Evolutionary conservation across 208 protist species (phyloP), one percentile per base, ranked within the genome.

Genomic region (Crithidia expoeki): DNA sequence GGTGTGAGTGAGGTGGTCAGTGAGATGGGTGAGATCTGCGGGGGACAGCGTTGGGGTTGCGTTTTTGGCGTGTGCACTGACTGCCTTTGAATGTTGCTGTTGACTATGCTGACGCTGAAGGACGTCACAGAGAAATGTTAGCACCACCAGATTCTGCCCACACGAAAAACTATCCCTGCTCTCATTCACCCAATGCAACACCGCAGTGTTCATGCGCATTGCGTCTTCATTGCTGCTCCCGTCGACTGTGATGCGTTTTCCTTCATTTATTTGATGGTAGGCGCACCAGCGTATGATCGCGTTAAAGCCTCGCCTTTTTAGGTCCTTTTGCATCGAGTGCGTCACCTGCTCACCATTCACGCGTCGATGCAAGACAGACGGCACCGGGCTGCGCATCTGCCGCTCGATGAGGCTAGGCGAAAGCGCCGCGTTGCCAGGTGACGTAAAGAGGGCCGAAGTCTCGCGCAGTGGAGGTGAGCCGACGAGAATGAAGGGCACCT

Each of bases 51-150:
- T n/a, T n/a, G n/a, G n/a, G n/a, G n/a, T n/a, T n/a, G n/a, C n/a
- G n/a, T n/a, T n/a, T n/a, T n/a, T n/a, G n/a, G n/a, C n/a, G n/a
- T n/a, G n/a, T n/a, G n/a, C n/a, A n/a, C n/a, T n/a, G n/a, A n/a
- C n/a, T n/a, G n/a, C n/a, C n/a, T n/a, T n/a, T n/a, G n/a, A n/a
- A n/a, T n/a, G n/a, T 32, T 16, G 16, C 17, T 17, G 5, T 61
- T 61, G 33, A 2, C 23, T 27, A 1, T 9, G 46, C 19, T 60
- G 52, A 5, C 63, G 64, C 30, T 56, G 51, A 17, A 88, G 71
- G 3, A 94, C 76, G 36, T 96, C 89, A 50, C 77, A 88, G 27
- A 96, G 62, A 53, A 94, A 88, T 32, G 81, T 82, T 21, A 89
- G 63, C 0, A 94, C 62, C 25, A 94, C 79, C 14, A 96, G 69